Evolutionary conservation across 495 filamentous ascomycete species (phyloP), one percentile per base, ranked within the genome.

Genomic region (Hyaloscypha bicolor): DNA sequence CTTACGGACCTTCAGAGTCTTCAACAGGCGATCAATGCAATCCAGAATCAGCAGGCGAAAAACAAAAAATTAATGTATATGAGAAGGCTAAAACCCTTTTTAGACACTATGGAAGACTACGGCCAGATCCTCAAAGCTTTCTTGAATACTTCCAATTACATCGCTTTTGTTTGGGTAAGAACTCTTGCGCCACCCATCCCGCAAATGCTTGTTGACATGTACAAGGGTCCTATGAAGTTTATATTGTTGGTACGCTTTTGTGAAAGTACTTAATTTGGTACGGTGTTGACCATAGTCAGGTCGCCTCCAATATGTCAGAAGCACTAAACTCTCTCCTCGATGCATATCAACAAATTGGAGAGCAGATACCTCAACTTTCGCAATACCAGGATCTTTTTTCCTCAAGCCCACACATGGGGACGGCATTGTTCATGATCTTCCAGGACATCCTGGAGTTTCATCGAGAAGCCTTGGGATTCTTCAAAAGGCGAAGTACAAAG

Each of bases 381-480:
- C 60, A 74, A 58, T 80, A 80, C 57, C 55, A 74, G 16, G 5
- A 39, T 2, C 53, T 81, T 14, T 78, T 83, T 48, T 25, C 45
- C 14, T 30, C 72, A 6, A 70, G 61, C 55, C 64, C 73, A 8
- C 45, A 74, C 14, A 76, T 80, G 69, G 60, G 61, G 31, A 68
- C 70, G 8, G 72, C 73, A 33, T 69, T 82, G 14, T 71, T 70
- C 2, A 67, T 76, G 56, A 74, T 83, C 33, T 85, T 79, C 66
- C 67, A 75, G 9, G 82, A 84, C 67, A 75, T 85, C 35, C 69
- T 83, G 9, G 67, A 76, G 0, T 84, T 85, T 57, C 79, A 84
- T 55, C 60, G 33, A n/a, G 68, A 69, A 21, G 73, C 76, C 2
- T 39, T 82, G 9, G 70, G 75, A 30, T 75, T 77, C 56, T 81